phyloP scores from a whole-genome alignment of 2,329 filamentous ascomycete species.

The Hypomyces perniciosus region DNA sequence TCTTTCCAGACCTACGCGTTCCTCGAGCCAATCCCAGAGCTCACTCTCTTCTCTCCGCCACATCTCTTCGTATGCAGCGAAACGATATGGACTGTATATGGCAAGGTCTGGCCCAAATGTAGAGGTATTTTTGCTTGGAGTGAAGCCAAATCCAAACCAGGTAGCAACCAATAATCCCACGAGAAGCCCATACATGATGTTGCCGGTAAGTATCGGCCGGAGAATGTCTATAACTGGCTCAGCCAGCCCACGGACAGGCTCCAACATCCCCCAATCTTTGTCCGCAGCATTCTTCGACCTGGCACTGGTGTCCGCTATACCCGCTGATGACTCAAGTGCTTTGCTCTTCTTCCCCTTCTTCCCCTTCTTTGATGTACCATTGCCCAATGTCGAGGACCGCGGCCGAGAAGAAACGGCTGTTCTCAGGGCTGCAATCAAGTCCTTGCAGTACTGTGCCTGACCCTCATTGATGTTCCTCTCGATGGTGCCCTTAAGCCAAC shows the following conservation, averaged over 20 bases:
- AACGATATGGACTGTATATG: slow-evolving; percentile 51
- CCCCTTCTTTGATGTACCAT: slow-evolving; percentile 49
- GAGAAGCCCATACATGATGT: slow-evolving; percentile 70
- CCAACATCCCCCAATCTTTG: slow-evolving; percentile 70
- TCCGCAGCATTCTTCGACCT: slow-evolving; percentile 37
- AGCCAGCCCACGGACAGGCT: slow-evolving; percentile 65
- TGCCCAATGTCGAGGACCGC: slow-evolving; percentile 40
- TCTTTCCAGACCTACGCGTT: slow-evolving; percentile 68
- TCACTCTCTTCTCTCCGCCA: slow-evolving; percentile 85
- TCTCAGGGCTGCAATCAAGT: slow-evolving; percentile 69
- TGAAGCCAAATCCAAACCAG: slow-evolving; percentile 62
- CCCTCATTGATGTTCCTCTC: slow-evolving; percentile 93
- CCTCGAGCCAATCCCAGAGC: slow-evolving; percentile 90
- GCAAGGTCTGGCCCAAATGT: slow-evolving; percentile 29
- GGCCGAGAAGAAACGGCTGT: slow-evolving; percentile 63
- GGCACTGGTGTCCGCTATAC: slow-evolving; percentile 34
- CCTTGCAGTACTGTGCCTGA: slow-evolving; percentile 75
- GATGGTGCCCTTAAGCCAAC: slow-evolving; percentile 95
- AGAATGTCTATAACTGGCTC: slow-evolving; percentile 66
- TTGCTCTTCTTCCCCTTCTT: slow-evolving; percentile 54
- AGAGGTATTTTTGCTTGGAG: slow-evolving; percentile 29
- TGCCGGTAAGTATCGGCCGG: slow-evolving; percentile 65
- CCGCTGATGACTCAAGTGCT: slow-evolving; percentile 39
- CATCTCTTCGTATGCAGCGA: slow-evolving; percentile 86
- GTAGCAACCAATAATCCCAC: slow-evolving; percentile 66